phyloP scores from a whole-genome alignment of 2,329 filamentous ascomycete genomes.

The Metarhizium guizhouense region DNA sequence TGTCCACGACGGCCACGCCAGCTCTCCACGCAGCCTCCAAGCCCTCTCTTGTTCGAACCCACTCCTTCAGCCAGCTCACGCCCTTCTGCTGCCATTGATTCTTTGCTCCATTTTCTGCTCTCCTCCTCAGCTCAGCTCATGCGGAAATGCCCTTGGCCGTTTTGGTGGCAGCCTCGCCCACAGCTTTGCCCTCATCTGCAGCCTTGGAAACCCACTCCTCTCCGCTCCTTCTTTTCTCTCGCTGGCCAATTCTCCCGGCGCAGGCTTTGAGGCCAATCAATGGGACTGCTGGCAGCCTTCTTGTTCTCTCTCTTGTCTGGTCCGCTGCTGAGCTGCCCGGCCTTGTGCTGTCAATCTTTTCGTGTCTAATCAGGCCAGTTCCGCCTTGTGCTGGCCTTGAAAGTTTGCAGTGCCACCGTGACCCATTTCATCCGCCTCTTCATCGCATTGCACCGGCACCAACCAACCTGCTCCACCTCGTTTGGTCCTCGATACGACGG shows the following conservation, averaged over 20 bases:
- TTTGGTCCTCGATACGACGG: background rate
- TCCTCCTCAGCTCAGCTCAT: background rate
- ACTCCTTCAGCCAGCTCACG: background rate
- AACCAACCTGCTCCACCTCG: background rate
- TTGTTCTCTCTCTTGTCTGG: background rate
- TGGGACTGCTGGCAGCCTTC: constrained; percentile 3
- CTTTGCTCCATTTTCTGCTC: no score
- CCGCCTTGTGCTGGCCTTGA: constrained; percentile 2
- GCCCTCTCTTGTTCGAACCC: background rate
- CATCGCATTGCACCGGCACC: background rate
- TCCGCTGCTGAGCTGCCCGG: constrained; percentile 1
- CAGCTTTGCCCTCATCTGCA: background rate
- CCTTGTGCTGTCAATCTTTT: background rate
- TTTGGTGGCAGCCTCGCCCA: background rate
- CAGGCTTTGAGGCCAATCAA: constrained; percentile 4
- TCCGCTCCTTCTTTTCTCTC: constrained; percentile 2
- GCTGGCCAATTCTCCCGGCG: constrained; percentile 4
- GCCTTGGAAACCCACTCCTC: constrained; percentile 5
- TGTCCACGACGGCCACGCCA: background rate
- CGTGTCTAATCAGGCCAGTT: constrained; percentile 1
- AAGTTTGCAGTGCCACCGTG: background rate
- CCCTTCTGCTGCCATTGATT: background rate
- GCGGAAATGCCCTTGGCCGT: background rate
- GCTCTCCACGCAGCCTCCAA: background rate
- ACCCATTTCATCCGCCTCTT: background rate